Percentiles rank a stretch among this genome's conserved stretches.
Conservation (phyloP, 2,329 filamentous ascomycete genomes). For the Sphaerulina musiva region DNA sequence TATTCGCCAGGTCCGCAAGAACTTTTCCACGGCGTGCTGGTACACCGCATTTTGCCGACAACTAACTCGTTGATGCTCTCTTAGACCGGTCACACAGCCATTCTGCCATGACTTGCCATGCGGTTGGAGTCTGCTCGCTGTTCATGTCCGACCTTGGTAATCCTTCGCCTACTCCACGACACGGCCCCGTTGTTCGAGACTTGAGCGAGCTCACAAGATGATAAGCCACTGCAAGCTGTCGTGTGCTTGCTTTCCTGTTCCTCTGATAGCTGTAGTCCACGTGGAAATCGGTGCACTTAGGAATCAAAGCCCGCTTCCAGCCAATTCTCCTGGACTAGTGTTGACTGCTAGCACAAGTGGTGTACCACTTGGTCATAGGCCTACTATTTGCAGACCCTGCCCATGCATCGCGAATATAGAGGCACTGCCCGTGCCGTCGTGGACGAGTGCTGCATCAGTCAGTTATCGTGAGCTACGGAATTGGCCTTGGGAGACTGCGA, state of each 20-base stretch:
- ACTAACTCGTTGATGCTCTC: background rate
- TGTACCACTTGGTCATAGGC: conserved; percentile 1
- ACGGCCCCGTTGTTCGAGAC: background rate
- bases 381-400: conserved; percentile 10
- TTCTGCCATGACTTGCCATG: background rate
- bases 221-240: conserved; percentile 26
- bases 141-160: conserved; percentile 1
- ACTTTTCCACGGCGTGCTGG: conserved; percentile 1
- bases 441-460: conserved; percentile 3
- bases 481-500: conserved; percentile 2
- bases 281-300: background rate
- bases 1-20: background rate
- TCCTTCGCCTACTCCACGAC: background rate
- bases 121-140: background rate
- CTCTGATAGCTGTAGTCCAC: conserved; percentile 1
- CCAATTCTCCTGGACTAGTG: conserved; percentile 2
- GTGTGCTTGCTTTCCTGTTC: conserved; percentile 27
- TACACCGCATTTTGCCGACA: background rate
- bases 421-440: background rate
- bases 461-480: background rate
- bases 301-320: background rate
- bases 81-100: background rate
- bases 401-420: conserved; percentile 1
- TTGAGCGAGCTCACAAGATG: background rate
- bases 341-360: conserved; percentile 1